Percentiles rank a stretch among this genome's conserved stretches.
phyloP scores from a whole-genome alignment of 306 rosid species.

The Rosa multiflora region DNA sequence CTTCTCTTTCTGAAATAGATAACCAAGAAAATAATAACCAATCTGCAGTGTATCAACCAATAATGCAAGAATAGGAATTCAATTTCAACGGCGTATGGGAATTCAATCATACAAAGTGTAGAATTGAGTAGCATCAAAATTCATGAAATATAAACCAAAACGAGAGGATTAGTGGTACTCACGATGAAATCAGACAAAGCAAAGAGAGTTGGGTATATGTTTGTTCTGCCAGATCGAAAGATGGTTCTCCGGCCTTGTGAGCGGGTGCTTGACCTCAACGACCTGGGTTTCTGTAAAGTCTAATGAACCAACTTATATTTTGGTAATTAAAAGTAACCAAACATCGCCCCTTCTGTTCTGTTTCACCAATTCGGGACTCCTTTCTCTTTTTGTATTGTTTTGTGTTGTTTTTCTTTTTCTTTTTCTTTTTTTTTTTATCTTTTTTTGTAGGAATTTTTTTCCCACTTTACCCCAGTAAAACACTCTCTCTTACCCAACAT shows the following conservation, averaged over 20 bases:
- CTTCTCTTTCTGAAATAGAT: neutral
- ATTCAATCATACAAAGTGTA: neutral
- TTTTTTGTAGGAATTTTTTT: no score
- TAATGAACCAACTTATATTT: neutral
- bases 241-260: neutral
- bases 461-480: no score
- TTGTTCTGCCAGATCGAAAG: no score
- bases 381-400: no score
- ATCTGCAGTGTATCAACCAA: neutral
- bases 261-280: neutral
- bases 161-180: neutral
- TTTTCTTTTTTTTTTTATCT: no score
- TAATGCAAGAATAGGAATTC: neutral
- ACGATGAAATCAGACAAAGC: neutral
- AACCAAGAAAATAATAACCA: neutral
- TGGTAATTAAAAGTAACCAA: no score
- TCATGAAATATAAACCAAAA: neutral
- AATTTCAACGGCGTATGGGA: neutral
- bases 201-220: no score
- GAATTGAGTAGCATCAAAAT: slow-evolving; percentile 4
- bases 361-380: no score
- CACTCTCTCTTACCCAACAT: no score
- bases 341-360: no score
- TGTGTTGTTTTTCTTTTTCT: no score
- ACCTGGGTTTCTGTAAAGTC: neutral